A percentile compares a stretch with the other conserved stretches of the same genome.
Conservation (phyloP, 306 rosid species). For the Quercus bicolor region DNA sequence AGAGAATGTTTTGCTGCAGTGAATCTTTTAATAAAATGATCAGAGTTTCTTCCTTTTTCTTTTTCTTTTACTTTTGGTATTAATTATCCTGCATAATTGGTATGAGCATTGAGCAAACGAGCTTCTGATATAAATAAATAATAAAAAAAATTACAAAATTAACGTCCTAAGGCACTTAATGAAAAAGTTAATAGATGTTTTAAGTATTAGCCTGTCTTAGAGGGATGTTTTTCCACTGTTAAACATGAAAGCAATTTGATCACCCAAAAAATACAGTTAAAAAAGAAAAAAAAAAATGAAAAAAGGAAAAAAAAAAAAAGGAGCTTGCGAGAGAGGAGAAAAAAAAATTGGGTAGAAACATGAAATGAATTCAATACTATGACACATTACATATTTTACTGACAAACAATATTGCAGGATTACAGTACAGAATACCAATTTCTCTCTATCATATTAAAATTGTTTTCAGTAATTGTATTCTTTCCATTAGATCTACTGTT, state of each 20-base stretch:
- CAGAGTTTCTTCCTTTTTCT: not conserved
- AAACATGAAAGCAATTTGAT: not conserved
- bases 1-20: not conserved
- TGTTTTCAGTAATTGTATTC: not conserved
- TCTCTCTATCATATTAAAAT: not conserved
- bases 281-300: not conserved
- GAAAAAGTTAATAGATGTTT: no score
- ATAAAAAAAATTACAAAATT: no score
- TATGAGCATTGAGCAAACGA: not conserved
- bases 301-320: not conserved
- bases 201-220: no score
- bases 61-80: no score
- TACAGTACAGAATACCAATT: not conserved
- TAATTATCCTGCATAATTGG: not conserved
- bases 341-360: not conserved
- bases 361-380: not conserved
- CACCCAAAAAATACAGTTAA: no score
- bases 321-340: not conserved
- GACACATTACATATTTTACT: not conserved
- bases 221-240: no score
- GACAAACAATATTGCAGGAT: not conserved
- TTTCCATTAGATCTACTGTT: not conserved
- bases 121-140: not conserved
- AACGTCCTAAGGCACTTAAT: no score
- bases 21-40: not conserved